phyloP scores from a whole-genome alignment of 805 yeast species.

The Zygoascus bituminiphila region DNA sequence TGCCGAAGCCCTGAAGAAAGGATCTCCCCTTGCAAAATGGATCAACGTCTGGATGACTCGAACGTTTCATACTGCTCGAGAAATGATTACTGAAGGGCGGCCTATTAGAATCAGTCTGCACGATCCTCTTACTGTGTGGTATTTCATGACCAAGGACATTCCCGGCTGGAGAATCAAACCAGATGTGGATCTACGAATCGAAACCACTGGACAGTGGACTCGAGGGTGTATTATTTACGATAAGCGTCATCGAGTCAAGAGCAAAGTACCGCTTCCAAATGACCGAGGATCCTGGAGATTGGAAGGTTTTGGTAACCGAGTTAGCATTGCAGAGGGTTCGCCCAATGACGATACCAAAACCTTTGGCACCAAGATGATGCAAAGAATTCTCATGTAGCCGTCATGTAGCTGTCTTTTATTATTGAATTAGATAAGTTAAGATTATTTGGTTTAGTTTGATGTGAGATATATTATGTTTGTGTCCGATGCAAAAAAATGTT shows the following conservation, averaged over 20 bases:
- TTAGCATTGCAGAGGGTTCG: constrained; percentile 18
- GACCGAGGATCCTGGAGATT: constrained; percentile 19
- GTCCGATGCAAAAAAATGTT: too few species aligned
- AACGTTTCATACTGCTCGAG: constrained; percentile 19
- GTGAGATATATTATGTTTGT: too few species aligned
- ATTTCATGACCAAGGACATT: constrained; percentile 18
- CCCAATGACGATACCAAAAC: constrained; percentile 16
- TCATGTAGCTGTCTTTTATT: background rate
- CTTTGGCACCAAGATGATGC: constrained; percentile 17
- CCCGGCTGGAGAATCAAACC: constrained; percentile 17
- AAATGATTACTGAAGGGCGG: constrained; percentile 5
- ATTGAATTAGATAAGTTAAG: too few species aligned
- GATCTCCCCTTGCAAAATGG: constrained; percentile 31
- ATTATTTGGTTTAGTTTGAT: too few species aligned
- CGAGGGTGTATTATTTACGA: constrained; percentile 32
- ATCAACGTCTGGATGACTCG: constrained; percentile 26
- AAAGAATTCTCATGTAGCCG: background rate
- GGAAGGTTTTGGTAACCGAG: constrained; percentile 18
- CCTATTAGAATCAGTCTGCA: constrained; percentile 15
- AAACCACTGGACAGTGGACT: constrained; percentile 33
- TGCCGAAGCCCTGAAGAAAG: constrained; percentile 6
- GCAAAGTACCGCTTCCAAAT: constrained; percentile 1
- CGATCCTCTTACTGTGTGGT: constrained; percentile 33
- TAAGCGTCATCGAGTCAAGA: constrained; percentile 25
- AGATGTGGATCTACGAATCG: constrained; percentile 31